phyloP scores from a whole-genome alignment of 345 rosid species.

The Salix viminalis region DNA sequence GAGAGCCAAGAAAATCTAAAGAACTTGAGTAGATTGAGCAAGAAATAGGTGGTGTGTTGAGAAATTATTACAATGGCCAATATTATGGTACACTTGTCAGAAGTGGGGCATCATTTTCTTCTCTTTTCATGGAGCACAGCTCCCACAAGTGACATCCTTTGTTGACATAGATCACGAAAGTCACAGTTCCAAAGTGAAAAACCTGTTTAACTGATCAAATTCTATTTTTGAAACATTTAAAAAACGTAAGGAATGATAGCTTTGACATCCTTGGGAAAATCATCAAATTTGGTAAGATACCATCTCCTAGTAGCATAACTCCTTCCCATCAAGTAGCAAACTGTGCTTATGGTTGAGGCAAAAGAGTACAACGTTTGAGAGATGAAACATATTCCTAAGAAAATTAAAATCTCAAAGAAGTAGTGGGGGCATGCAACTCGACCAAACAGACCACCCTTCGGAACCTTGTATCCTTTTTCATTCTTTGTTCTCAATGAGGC shows the following conservation, averaged over 20 bases:
- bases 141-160: background rate
- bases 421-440: slow-evolving; percentile 66
- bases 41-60: background rate
- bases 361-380: slow-evolving; percentile 48
- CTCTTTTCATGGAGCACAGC: background rate
- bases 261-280: slow-evolving; percentile 47
- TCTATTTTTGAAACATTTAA: background rate
- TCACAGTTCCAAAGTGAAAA: too few relatives aligned
- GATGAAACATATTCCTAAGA: slow-evolving; percentile 44
- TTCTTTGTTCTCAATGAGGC: slow-evolving; percentile 43
- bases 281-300: slow-evolving; percentile 60
- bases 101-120: background rate
- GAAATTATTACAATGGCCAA: background rate
- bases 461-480: slow-evolving; percentile 55
- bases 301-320: slow-evolving; percentile 54
- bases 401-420: slow-evolving; percentile 55
- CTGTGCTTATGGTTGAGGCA: slow-evolving; percentile 29
- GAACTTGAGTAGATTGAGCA: background rate
- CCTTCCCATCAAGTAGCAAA: slow-evolving; percentile 45
- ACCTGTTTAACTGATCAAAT: background rate
- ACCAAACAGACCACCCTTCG: slow-evolving; percentile 54
- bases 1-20: too few relatives aligned
- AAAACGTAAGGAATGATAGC: slow-evolving; percentile 9
- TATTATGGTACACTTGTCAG: background rate
- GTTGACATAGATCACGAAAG: too few relatives aligned